Evolutionary conservation across 73 alveolate genomes (phyloP).

Genomic region (Paramecium pentaurelia): DNA sequence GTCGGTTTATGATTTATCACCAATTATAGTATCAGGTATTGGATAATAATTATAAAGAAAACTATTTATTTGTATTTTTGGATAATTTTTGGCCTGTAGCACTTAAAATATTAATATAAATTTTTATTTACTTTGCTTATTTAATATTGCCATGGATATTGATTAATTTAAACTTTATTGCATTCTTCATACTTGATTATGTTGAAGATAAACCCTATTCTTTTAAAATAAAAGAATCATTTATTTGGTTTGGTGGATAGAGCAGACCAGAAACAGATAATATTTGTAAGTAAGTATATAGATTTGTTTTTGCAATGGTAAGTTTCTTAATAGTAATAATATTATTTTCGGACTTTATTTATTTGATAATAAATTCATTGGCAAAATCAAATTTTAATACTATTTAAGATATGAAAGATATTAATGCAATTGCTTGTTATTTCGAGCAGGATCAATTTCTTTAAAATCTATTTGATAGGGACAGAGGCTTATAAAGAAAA

Average conservation of each 20-base stretch:
- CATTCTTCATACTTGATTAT: background rate
- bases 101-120: background rate
- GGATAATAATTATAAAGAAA: background rate
- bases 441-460: background rate
- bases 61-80: background rate
- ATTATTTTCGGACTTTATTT: background rate
- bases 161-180: background rate
- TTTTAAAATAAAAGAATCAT: background rate
- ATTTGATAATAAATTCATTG: background rate
- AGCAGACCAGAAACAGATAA: background rate
- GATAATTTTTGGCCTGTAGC: constrained; percentile 4
- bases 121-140: background rate
- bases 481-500: background rate
- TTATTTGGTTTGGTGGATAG: background rate
- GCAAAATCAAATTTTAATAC: constrained; percentile 17
- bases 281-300: background rate
- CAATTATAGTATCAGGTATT: background rate
- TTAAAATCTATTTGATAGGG: background rate
- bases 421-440: background rate
- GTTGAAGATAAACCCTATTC: background rate
- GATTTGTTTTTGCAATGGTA: background rate
- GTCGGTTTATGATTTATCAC: background rate
- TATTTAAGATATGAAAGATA: background rate
- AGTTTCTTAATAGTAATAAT: background rate
- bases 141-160: background rate